Evolutionary conservation across 176 grass and related monocot genomes (phyloP), one percentile per base, ranked within the genome.

Genomic region (Musa itinerans): DNA sequence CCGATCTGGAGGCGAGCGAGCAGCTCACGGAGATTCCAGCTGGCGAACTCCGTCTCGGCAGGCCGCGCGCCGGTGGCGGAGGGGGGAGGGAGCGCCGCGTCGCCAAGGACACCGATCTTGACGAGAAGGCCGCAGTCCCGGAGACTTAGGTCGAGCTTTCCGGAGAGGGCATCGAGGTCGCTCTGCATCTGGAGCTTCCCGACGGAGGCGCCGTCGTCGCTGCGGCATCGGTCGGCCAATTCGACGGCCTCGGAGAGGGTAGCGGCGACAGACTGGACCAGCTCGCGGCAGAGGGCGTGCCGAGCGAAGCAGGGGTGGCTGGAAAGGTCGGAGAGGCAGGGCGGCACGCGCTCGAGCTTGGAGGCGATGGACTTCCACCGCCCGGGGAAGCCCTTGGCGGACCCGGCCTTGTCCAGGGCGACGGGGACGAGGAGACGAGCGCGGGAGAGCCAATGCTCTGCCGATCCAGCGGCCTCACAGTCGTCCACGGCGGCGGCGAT

Each of bases 1-100:
- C 93, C 93, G 49, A 96, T 96, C 84, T 92, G 93, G 19, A 96
- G 83, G 73, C 89, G 84, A 19, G 89, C 93, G 20, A 92, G 83
- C 59, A 96, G 72, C 83, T 96, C 93, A 15, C 87, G 64, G 3
- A 96, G 89, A 25, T 81, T 53, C 65, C 69, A 1, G 52, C 55
- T 15, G 15, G 62, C 22, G 27, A 11, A 50, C 56, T 54, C 9
- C 13, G 66, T 2, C 54, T 75, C 29, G 23, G 13, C 14, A 43
- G 34, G 34, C 57, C 57, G 2, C 3, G 64, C 61, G 1, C 69
- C 19, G 10, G 52, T 9, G 17, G 57, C 78, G 70, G 85, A 3
- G 54, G 15, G 1, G 0, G 50, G 69, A 9, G 85, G 72, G 17
- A 17, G 15, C 57, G 15, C 13, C 17, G 15, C 57, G 25, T 90